Base-by-base conservation (phyloP, 371 early-diverging fungal genomes). In the Mortierella sp. region DNA sequence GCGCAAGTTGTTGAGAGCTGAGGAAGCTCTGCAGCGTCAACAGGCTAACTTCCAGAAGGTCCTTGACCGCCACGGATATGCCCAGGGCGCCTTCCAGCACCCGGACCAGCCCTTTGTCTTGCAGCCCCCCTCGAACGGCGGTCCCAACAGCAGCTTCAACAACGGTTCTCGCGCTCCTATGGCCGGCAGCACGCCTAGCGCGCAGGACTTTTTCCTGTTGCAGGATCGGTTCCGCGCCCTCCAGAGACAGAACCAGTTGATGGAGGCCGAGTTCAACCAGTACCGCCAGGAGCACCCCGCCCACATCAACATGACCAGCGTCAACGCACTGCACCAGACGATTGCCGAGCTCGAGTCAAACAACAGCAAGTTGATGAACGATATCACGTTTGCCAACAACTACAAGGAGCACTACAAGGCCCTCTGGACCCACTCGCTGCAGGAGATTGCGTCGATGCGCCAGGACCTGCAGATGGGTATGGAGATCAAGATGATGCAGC, bases 401-500 rank as follows among this genome's bases (percentile, higher is more conserved):
- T 82, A 82, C 70, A 82, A 82, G 72, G 82, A 82, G 63, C 82
- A 82, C 53, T 82, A 82, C 64, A 82, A 82, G 72, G 72, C 82
- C 8, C 66, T 82, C 26, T 82, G 82, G 82, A 82, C 82, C 4
- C 82, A 82, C 63, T 77, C 77, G 5, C 58, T 82, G 14, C 82
- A 82, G 52, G 82, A 82, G 75, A 82, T 82, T 65, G 77, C 77
- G 1, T 77, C 82, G 64, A 82, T 82, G 77, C 70, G 82, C 1
- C 82, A 82, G 72, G 78, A 82, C 44, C 48, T 82, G 55, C 82
- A 82, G 71, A 82, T 82, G 82, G 82, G 82, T 4, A 82, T 82
- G 82, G 82, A 82, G 66, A 77, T 82, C 78, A 82, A 82, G 82
- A 82, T 82, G 82, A 82, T 82, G 82, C 77, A 82, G 45, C 74